phyloP scores from a whole-genome alignment of 148 eudicot genomes.

The Rhododendron ferrugineum region DNA sequence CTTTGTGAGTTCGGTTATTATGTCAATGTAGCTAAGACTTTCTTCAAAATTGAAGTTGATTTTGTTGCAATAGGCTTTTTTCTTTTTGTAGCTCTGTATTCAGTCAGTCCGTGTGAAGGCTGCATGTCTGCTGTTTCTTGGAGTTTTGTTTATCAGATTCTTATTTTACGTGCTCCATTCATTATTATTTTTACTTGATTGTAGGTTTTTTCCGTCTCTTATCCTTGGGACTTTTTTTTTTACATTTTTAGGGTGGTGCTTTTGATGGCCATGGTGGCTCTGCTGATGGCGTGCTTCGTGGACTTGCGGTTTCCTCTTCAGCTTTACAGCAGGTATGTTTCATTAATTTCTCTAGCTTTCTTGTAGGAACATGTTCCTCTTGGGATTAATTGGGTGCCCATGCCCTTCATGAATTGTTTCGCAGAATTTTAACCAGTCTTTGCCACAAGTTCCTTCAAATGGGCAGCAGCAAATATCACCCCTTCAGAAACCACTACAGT shows the following conservation, averaged over 20 bases:
- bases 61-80: not conserved
- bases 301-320: slow-evolving; percentile 39
- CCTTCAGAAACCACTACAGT: slow-evolving; percentile 48
- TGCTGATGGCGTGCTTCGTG: slow-evolving; percentile 39
- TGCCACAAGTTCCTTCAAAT: slow-evolving; percentile 31
- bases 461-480: slow-evolving; percentile 55
- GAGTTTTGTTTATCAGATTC: not conserved
- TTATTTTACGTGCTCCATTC: not conserved
- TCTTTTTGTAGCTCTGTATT: not conserved
- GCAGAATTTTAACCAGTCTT: slow-evolving; percentile 41
- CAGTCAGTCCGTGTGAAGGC: not conserved
- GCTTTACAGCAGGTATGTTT: slow-evolving; percentile 38
- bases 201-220: not conserved
- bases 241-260: slow-evolving; percentile 39
- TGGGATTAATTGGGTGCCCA: not conserved
- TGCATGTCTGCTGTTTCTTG: not conserved
- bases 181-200: not conserved
- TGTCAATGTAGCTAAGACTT: not conserved
- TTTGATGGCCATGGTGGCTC: slow-evolving; percentile 34
- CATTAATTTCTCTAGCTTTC: not conserved
- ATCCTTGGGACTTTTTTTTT: not conserved
- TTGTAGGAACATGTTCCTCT: not conserved
- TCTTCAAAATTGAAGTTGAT: not conserved
- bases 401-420: not conserved
- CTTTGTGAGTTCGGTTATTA: not conserved